phyloP scores from a whole-genome alignment of 495 filamentous ascomycete species.

The Neurospora hispaniola region DNA sequence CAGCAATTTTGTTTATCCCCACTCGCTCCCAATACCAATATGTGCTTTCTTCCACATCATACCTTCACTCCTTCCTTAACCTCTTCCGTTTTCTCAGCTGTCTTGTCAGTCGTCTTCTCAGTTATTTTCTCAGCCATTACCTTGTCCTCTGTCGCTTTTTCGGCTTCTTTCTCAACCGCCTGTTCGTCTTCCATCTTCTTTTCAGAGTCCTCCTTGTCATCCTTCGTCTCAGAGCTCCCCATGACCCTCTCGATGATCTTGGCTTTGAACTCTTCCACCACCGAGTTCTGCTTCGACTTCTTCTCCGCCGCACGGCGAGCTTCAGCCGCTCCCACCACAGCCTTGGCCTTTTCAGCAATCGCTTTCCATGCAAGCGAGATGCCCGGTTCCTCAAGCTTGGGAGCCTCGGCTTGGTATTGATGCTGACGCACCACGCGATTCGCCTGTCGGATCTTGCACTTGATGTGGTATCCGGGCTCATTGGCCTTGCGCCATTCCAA shows the following conservation, averaged over 20 bases:
- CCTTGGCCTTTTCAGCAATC: slow-evolving; percentile 22
- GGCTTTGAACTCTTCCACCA: neutral
- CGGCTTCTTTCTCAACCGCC: neutral
- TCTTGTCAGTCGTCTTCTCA: neutral
- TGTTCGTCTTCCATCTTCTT: slow-evolving; percentile 3
- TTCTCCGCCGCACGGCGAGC: neutral
- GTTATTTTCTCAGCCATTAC: neutral
- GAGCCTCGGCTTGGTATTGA: slow-evolving; percentile 4
- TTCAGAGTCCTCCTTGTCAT: neutral
- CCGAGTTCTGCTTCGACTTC: neutral
- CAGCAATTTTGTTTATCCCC: neutral
- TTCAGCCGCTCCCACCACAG: slow-evolving; percentile 8
- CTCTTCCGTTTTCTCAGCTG: neutral
- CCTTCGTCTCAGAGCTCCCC: neutral
- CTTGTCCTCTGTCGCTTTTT: slow-evolving; percentile 8
- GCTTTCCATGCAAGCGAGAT: slow-evolving; percentile 10
- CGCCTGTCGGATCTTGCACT: slow-evolving; percentile 33
- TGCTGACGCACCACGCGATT: slow-evolving; percentile 26
- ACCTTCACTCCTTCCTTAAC: neutral
- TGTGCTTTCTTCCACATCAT: neutral
- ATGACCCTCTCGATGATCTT: slow-evolving; percentile 3
- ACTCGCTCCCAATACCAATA: neutral
- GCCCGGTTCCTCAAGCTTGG: neutral
- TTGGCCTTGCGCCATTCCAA: slow-evolving; percentile 31
- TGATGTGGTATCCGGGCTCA: slow-evolving; percentile 27